These are phyloP conservation scores for Pilatotrama ljubarskyi DNA, from an alignment of 768 basidiomycete species.

Conservation along the genomic window DNA sequence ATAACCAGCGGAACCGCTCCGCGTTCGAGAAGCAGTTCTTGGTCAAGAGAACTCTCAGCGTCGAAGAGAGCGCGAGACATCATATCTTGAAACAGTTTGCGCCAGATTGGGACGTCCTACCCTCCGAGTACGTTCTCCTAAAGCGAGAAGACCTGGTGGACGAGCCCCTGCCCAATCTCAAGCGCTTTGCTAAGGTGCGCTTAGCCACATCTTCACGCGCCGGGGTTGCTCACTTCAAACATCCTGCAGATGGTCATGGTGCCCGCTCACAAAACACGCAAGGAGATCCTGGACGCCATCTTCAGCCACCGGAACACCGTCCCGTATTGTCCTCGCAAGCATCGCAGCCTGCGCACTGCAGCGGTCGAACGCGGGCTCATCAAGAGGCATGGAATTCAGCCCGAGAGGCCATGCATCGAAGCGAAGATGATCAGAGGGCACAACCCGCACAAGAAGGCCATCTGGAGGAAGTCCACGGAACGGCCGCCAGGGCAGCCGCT, in stretches of 20 bases:
- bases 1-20: too few species aligned
- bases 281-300: neutral
- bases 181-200: neutral
- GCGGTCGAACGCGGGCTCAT: constrained; percentile 1
- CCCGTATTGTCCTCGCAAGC: neutral
- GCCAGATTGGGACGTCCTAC: neutral
- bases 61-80: too few species aligned
- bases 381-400: neutral
- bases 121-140: neutral
- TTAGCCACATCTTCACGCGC: too few species aligned
- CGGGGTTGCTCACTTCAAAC: too few species aligned
- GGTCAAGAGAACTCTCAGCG: too few species aligned
- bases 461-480: neutral
- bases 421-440: neutral
- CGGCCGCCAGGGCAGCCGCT: neutral
- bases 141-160: neutral
- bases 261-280: neutral
- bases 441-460: constrained; percentile 1
- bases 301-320: neutral
- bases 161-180: neutral
- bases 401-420: neutral
- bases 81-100: too few species aligned
- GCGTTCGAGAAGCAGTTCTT: too few species aligned
- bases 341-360: constrained; percentile 1
- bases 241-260: neutral